A percentile compares a stretch with the other conserved stretches of the same genome.
phyloP scores from a whole-genome alignment of 129 eudicot genomes.

The Smallanthus sonchifolius region DNA sequence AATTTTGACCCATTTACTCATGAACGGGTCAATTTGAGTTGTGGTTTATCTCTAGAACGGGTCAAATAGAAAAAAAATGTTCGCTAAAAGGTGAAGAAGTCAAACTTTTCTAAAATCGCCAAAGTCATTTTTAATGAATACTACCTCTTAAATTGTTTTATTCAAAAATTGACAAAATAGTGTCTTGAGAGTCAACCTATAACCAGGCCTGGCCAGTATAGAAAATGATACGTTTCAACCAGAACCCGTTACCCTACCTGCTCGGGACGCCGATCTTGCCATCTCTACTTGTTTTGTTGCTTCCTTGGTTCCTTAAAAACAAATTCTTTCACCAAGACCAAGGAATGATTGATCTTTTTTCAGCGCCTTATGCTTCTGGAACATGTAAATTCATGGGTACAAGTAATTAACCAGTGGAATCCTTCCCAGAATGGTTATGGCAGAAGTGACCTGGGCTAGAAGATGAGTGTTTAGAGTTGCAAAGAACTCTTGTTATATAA shows the following conservation, averaged over 20 bases:
- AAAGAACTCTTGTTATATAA: constrained; percentile 16
- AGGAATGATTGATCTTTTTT: neutral
- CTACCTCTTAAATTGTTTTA: neutral
- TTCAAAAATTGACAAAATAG: neutral
- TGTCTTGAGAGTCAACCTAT: neutral
- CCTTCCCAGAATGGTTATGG: constrained; percentile 12
- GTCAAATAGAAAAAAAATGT: neutral
- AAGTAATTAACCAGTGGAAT: constrained; percentile 1
- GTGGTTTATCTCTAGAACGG: neutral
- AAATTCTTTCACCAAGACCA: neutral
- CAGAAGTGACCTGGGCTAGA: constrained; percentile 20
- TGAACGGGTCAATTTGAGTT: neutral
- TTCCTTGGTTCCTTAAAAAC: neutral
- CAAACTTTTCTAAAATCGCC: neutral
- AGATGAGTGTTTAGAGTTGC: constrained; percentile 22
- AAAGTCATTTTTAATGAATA: neutral
- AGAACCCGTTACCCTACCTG: neutral
- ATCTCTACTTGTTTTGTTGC: neutral
- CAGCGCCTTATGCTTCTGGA: neutral
- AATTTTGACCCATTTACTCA: neutral
- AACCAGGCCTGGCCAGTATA: neutral
- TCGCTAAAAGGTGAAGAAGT: neutral
- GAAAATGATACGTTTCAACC: neutral
- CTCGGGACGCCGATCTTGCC: neutral
- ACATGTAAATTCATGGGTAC: constrained; percentile 3